Conservation (phyloP, 768 basidiomycete species). For the Punctularia strigosozonata region DNA sequence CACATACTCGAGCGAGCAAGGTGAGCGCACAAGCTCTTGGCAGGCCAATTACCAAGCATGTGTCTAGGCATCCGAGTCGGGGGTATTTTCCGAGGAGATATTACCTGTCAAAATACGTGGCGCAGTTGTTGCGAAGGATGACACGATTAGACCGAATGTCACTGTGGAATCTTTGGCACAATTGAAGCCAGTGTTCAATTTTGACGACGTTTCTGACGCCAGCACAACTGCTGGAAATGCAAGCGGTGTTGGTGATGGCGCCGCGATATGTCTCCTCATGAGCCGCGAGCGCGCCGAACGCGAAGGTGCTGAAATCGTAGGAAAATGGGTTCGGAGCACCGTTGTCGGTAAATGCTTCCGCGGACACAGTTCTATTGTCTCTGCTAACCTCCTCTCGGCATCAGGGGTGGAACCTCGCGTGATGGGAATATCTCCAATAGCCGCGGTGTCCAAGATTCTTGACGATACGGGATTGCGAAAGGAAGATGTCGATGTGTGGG, state of each 20-base stretch:
- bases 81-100: slow-evolving; percentile 81
- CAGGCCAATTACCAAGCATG: slow-evolving; percentile 1
- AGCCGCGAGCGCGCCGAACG: slow-evolving; percentile 67
- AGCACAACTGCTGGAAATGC: slow-evolving; percentile 79
- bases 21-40: slow-evolving; percentile 20
- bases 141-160: slow-evolving; percentile 80
- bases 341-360: slow-evolving; percentile 32
- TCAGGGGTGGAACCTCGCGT: slow-evolving; percentile 10
- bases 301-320: slow-evolving; percentile 70
- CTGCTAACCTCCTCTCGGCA: neutral
- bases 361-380: neutral
- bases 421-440: slow-evolving; percentile 67
- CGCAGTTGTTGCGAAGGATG: slow-evolving; percentile 56
- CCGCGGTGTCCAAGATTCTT: slow-evolving; percentile 61
- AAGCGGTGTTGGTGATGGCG: slow-evolving; percentile 88
- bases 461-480: slow-evolving; percentile 48
- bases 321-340: slow-evolving; percentile 69
- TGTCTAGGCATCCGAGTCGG: slow-evolving; percentile 47
- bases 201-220: slow-evolving; percentile 60
- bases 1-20: slow-evolving; percentile 69
- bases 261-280: slow-evolving; percentile 72
- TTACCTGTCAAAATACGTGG: slow-evolving; percentile 75
- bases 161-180: slow-evolving; percentile 64
- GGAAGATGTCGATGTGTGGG: slow-evolving; percentile 67
- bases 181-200: slow-evolving; percentile 80